These are phyloP conservation scores for Flaveria linearis DNA, from an alignment of 129 eudicot species.

Conservation along the genomic window DNA sequence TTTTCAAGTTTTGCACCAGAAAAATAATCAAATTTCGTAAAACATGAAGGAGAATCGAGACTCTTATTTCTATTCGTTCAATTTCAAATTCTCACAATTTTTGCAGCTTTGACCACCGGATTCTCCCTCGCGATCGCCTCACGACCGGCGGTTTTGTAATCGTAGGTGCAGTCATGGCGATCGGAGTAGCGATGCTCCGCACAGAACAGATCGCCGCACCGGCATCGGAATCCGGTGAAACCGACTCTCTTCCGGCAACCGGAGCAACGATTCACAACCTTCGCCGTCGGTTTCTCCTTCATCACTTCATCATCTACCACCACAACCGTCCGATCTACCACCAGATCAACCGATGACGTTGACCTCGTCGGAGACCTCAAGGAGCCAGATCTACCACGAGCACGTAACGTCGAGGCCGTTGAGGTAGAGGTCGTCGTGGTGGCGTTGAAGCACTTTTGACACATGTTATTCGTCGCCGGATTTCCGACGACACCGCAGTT, in stretches of 20 bases:
- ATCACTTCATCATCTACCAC: slow-evolving; percentile 14
- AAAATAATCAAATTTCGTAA: slow-evolving; percentile 22
- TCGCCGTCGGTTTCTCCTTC: slow-evolving; percentile 32
- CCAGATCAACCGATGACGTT: slow-evolving; percentile 27
- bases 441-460: slow-evolving; percentile 59
- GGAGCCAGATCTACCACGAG: slow-evolving; percentile 51
- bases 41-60: not conserved
- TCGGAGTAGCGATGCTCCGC: slow-evolving; percentile 74
- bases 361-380: slow-evolving; percentile 44
- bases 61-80: not conserved
- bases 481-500: slow-evolving; percentile 63
- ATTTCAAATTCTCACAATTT: slow-evolving; percentile 57
- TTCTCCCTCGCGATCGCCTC: slow-evolving; percentile 79
- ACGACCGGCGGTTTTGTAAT: slow-evolving; percentile 66
- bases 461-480: slow-evolving; percentile 51
- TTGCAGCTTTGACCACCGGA: slow-evolving; percentile 87
- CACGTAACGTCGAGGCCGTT: slow-evolving; percentile 33
- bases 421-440: slow-evolving; percentile 40
- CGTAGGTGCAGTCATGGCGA: slow-evolving; percentile 77
- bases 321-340: slow-evolving; percentile 23
- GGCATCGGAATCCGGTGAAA: slow-evolving; percentile 75
- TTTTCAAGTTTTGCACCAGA: slow-evolving; percentile 4
- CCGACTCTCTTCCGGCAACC: slow-evolving; percentile 71
- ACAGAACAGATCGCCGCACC: slow-evolving; percentile 83
- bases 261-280: slow-evolving; percentile 67